Percentiles rank a stretch among this genome's conserved stretches.
These are phyloP conservation scores for Metschnikowia matae DNA, from an alignment of 805 yeast species.

Conservation along the genomic window DNA sequence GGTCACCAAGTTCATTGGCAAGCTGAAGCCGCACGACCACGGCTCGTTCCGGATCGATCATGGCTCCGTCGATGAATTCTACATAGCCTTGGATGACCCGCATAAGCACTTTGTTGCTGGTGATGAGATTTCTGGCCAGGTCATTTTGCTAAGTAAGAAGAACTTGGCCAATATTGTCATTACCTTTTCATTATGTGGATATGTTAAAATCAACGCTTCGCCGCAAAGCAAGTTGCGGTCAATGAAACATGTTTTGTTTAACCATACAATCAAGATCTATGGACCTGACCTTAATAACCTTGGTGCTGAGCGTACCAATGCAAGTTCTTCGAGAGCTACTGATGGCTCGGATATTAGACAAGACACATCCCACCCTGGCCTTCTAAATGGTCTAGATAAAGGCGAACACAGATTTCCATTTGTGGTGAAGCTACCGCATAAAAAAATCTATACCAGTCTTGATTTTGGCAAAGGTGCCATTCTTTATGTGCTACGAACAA, in stretches of 20 bases:
- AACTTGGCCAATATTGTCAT: slow-evolving; percentile 53
- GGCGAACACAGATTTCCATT: slow-evolving; percentile 91
- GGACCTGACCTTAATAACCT: slow-evolving; percentile 31
- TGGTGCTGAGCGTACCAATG: slow-evolving; percentile 6
- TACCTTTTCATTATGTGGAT: slow-evolving; percentile 52
- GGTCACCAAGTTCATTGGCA: slow-evolving; percentile 40
- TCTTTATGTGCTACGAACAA: slow-evolving; percentile 56
- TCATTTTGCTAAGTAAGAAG: slow-evolving; percentile 51
- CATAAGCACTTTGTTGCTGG: slow-evolving; percentile 79
- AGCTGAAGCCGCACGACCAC: slow-evolving; percentile 10
- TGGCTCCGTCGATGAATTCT: slow-evolving; percentile 57
- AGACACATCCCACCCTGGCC: slow-evolving; percentile 6
- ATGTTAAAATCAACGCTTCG: slow-evolving; percentile 50
- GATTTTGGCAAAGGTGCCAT: slow-evolving; percentile 87
- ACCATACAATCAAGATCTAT: slow-evolving; percentile 55
- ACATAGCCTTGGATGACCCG: slow-evolving; percentile 67
- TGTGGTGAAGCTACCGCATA: slow-evolving; percentile 72
- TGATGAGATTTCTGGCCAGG: slow-evolving; percentile 64
- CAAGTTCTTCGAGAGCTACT: slow-evolving; percentile 16
- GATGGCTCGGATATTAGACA: neutral
- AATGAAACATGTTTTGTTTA: slow-evolving; percentile 49
- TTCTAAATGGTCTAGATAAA: slow-evolving; percentile 51
- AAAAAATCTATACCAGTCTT: slow-evolving; percentile 66
- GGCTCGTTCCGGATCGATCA: slow-evolving; percentile 28
- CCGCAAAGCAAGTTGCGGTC: slow-evolving; percentile 53